These are phyloP conservation scores for Colletotrichum nymphaeae DNA, from an alignment of 2,329 filamentous ascomycete genomes.

Conservation along the genomic window DNA sequence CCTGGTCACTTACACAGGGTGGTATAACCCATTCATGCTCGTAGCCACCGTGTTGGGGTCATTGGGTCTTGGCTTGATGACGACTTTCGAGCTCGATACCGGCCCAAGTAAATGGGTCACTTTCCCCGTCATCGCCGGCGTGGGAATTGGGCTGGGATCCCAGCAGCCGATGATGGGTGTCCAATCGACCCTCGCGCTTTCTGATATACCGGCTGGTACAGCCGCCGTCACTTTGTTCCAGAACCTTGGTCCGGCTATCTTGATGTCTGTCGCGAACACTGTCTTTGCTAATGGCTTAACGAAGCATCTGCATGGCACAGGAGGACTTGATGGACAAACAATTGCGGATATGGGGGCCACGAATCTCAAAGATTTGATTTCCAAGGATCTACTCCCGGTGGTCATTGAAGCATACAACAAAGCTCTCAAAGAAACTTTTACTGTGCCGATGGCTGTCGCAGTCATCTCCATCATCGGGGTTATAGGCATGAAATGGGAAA, in stretches of 20 bases:
- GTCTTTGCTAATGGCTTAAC: constrained; percentile 32
- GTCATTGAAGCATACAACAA: constrained; percentile 72
- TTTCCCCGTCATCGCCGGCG: constrained; percentile 40
- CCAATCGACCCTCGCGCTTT: constrained; percentile 39
- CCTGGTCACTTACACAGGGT: constrained; percentile 45
- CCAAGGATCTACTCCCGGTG: constrained; percentile 55
- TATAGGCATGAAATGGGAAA: constrained; percentile 31
- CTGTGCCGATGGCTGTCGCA: constrained; percentile 60
- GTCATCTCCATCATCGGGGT: constrained; percentile 21
- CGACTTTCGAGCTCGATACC: constrained; percentile 8
- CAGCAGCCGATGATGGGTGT: constrained; percentile 42
- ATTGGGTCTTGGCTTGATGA: constrained; percentile 39
- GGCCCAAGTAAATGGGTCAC: constrained; percentile 37
- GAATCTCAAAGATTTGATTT: constrained; percentile 64
- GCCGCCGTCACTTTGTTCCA: constrained; percentile 32
- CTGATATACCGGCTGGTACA: constrained; percentile 29
- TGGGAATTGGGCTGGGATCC: constrained; percentile 42
- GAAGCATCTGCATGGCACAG: constrained; percentile 45
- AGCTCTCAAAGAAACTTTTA: constrained; percentile 71
- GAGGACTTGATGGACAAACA: constrained; percentile 21
- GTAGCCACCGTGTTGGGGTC: constrained; percentile 41
- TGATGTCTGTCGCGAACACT: constrained; percentile 29
- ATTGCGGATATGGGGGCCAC: constrained; percentile 62
- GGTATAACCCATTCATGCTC: constrained; percentile 50
- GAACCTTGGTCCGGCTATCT: constrained; percentile 28